Conservation (phyloP, 371 early-diverging fungal species). For the Hamiltosporidium magnivora region DNA sequence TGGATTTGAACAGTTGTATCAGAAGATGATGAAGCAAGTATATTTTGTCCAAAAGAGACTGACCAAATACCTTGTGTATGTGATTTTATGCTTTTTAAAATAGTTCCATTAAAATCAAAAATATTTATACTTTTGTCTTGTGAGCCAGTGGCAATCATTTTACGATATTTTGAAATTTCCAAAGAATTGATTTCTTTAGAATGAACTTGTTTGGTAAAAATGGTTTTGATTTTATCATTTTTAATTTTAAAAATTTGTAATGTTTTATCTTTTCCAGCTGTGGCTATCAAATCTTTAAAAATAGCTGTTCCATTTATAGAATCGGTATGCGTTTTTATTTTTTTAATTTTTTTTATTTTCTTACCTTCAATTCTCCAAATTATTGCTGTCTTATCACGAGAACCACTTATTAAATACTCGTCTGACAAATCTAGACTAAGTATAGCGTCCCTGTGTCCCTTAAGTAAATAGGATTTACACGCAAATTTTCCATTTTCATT, state of each 20-base stretch:
- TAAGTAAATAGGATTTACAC: conserved; percentile 3
- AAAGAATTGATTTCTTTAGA: conserved; percentile 22
- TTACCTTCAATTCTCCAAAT: conserved; percentile 6
- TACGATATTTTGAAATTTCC: conserved; percentile 8
- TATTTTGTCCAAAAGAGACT: conserved; percentile 1
- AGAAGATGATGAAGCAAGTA: conserved; percentile 11
- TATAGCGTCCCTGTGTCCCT: conserved; percentile 13
- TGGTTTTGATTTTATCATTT: conserved; percentile 5
- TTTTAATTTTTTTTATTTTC: conserved; percentile 1
- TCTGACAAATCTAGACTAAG: conserved; percentile 1
- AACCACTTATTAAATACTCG: conserved; percentile 9
- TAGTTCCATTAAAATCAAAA: conserved; percentile 14
- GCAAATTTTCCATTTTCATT: not conserved
- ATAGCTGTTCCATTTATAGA: conserved; percentile 8
- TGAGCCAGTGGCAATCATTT: conserved; percentile 14
- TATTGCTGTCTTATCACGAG: conserved; percentile 12
- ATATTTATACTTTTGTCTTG: conserved; percentile 22
- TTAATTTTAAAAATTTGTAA: conserved; percentile 9
- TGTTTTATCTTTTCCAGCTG: conserved; percentile 16
- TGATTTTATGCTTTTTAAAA: conserved; percentile 5
- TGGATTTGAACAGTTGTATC: conserved; percentile 23
- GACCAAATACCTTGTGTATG: conserved; percentile 19
- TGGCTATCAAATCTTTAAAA: conserved; percentile 2
- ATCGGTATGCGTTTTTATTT: not conserved
- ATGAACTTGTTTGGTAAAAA: conserved; percentile 14